A percentile compares a stretch with the other conserved stretches of the same genome.
phyloP scores from a whole-genome alignment of 208 protist genomes.

The Leishmania tropica region DNA sequence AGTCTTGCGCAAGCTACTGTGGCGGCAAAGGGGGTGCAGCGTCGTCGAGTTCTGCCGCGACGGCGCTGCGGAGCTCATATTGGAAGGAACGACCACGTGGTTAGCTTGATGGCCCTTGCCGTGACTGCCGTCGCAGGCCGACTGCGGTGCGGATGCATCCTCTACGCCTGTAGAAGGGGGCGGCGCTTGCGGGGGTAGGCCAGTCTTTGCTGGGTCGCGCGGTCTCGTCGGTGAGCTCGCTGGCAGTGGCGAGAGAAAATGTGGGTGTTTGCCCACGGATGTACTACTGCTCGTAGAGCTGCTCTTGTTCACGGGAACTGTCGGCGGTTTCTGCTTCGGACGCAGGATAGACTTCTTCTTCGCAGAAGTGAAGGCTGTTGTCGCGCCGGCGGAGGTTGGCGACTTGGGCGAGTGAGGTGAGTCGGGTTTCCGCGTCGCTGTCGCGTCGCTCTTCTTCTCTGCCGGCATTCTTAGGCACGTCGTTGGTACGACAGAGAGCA shows the following conservation, averaged over 20 bases:
- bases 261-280: slow-evolving; percentile 9
- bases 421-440: slow-evolving; percentile 7
- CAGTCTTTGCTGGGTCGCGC: background rate
- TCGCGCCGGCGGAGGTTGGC: background rate
- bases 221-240: background rate
- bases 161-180: background rate
- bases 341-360: slow-evolving; percentile 25
- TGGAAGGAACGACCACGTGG: slow-evolving; percentile 2
- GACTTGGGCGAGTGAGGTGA: slow-evolving; percentile 6
- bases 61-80: background rate
- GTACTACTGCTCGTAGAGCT: slow-evolving; percentile 23
- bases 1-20: slow-evolving; percentile 37
- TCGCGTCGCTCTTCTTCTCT: slow-evolving; percentile 8
- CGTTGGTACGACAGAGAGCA: background rate
- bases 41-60: slow-evolving; percentile 25
- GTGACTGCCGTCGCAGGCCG: background rate
- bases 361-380: background rate
- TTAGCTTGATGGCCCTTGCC: background rate
- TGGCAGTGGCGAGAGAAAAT: slow-evolving; percentile 14
- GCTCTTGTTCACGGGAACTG: slow-evolving; percentile 24
- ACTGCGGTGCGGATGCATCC: background rate
- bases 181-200: background rate
- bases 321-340: slow-evolving; percentile 31
- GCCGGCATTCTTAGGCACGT: slow-evolving; percentile 5
- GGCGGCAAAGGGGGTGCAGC: slow-evolving; percentile 20